Base-by-base conservation (phyloP, 1,284 basidiomycete species). In the Ceratobasidium sp. region DNA sequence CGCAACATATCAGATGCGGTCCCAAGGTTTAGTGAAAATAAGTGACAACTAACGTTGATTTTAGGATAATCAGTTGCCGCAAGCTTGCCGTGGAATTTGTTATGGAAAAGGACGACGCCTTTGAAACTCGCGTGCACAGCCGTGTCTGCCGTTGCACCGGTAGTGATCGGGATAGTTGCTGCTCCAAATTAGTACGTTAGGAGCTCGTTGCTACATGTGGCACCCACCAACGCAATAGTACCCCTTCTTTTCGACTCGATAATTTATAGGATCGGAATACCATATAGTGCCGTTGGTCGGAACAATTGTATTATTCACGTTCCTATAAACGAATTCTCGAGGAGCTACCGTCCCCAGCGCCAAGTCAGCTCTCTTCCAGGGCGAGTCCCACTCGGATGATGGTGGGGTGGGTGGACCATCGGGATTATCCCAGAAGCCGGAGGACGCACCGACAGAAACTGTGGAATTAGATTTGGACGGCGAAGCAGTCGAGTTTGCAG, bases 41-140 rank as follows among this genome's bases (percentile, higher is more conserved):
- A 55, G 14, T n/a, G n/a, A n/a, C n/a, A 14, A 83, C 92, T 79
- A 80, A 97, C 94, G 75, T 88, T 91, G 78, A 98, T 92, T 87
- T 99, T 99, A n/a, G 97, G 97, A 80, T 98, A 97, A 80, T 99
- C 97, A 1, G 92, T 88, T 2, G 96, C 96, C 2, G 97, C 88
- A 21, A 99, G 85, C 79, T 93, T 88, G 43, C 97, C 97, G 45
- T 92, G 83, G 79, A 98, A 98, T 1, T 85, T 89, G 80, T 98
- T 98, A 77, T 87, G 87, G 85, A 98, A 99, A 53, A 91, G 83
- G 52, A 98, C 91, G 32, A 85, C 82, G 32, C 95, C 97, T 8
- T 84, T 84, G 81, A 96, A 99, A 23, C 85, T 84, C n/a, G 94
- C 90, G 78, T 96, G 94, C 52, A 86, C 30, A 86, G 83, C 41